Evolutionary conservation across 2,329 filamentous ascomycete species (phyloP).

Genomic region (Albifimbria verrucaria): DNA sequence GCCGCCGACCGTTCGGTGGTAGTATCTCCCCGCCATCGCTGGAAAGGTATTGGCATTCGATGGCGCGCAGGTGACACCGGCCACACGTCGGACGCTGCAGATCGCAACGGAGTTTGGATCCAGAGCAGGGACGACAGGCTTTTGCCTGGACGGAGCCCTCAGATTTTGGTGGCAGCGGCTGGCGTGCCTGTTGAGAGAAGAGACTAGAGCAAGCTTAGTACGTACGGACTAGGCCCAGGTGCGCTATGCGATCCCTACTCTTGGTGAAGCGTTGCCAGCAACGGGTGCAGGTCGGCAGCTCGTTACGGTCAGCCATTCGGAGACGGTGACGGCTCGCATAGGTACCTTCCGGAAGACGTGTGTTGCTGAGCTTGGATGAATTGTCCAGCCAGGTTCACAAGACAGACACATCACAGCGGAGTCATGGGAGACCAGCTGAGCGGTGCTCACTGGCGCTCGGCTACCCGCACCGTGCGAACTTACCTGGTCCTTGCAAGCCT

Average conservation of each 20-base stretch:
- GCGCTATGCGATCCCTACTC: background rate
- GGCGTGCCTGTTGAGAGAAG: background rate
- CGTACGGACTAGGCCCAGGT: background rate
- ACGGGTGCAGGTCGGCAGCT: background rate
- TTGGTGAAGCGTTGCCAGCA: background rate
- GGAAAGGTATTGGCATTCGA: background rate
- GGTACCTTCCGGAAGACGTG: too few relatives aligned
- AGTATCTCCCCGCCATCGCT: background rate
- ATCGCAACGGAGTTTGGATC: background rate
- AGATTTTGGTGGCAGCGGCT: background rate
- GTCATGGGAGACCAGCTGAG: too few relatives aligned
- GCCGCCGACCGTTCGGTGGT: background rate
- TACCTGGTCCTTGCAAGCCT: too few relatives aligned
- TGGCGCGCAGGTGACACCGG: background rate
- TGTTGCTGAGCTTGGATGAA: too few relatives aligned
- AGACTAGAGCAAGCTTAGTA: background rate
- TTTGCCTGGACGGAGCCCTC: background rate
- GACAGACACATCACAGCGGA: too few relatives aligned
- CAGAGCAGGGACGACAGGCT: background rate
- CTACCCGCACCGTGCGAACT: too few relatives aligned
- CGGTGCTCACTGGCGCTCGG: too few relatives aligned
- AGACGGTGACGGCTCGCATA: background rate
- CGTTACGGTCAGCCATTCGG: background rate
- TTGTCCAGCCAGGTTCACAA: too few relatives aligned
- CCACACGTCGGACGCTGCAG: background rate